Base-by-base conservation (phyloP, 2,329 filamentous ascomycete species). In the Diatrype stigma region DNA sequence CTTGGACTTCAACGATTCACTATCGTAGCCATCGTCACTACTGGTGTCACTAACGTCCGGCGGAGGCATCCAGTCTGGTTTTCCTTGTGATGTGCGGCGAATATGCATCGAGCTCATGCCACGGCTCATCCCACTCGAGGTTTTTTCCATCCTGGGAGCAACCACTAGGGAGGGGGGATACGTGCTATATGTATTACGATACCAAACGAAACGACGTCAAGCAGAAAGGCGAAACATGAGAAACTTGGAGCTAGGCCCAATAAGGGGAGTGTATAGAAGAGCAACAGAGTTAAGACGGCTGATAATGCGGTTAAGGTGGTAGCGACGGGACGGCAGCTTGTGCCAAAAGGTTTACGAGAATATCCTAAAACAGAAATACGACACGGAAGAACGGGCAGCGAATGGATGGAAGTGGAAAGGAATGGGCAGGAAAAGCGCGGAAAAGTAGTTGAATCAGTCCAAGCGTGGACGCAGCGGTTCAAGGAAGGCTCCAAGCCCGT, bases 1-100 rank as follows among this genome's bases (percentile, higher is more conserved):
- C 42, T 58, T 47, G 3, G 51, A 53, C 32, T 57, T 54, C n/a
- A 57, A 47, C 6, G 58, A 58, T 30, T 63, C 60, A 47, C 49
- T 52, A 47, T 61, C 58, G 37, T 47, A 47, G 2, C 45, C 42
- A 22, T 50, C 34, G 42, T 48, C 48, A 23, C 35, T 42, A 16
- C 46, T 48, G 16, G 22, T 14, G 22, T 44, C 40, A 28, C 22
- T 44, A 16, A 12, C 40, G 40, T n/a, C 22, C 40, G 14, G 40
- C 22, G 40, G 40, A 44, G 40, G 40, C 40, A 44, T 44, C 45
- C 45, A 46, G 28, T 46, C 26, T 19, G 23, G 45, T 35, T 46
- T 46, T 19, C 45, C 45, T 46, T 35, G 28, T 14, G 45, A 46
- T 16, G 26, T 32, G 22, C 45, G 45, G n/a, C 45, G 45, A 17